These are phyloP conservation scores for Lactifluus subvellereus DNA, from an alignment of 768 basidiomycete genomes.

Conservation along the genomic window DNA sequence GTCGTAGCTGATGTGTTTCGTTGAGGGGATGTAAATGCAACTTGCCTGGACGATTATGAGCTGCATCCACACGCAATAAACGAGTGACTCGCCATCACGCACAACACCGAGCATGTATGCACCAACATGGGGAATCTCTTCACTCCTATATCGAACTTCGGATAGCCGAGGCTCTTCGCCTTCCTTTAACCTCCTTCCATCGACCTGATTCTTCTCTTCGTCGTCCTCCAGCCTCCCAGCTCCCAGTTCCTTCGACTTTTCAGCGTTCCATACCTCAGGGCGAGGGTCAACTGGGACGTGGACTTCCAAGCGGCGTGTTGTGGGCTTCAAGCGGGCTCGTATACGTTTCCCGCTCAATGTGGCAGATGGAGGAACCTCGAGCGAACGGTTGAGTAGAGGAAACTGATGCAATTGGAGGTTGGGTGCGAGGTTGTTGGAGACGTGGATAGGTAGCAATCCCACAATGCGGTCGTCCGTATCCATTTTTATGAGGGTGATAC, in stretches of 20 bases:
- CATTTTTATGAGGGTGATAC: constrained; percentile 8
- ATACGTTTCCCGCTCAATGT: constrained; percentile 68
- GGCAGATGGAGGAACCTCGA: constrained; percentile 75
- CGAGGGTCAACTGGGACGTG: constrained; percentile 80
- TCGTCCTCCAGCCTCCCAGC: constrained; percentile 66
- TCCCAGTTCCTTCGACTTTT: constrained; percentile 61
- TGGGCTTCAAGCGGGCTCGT: constrained; percentile 63
- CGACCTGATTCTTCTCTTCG: constrained; percentile 67
- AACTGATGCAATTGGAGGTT: constrained; percentile 78
- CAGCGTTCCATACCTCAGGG: constrained; percentile 74
- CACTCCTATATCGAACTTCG: constrained; percentile 69
- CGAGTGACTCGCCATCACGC: constrained; percentile 50
- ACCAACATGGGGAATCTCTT: constrained; percentile 59
- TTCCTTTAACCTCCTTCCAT: constrained; percentile 29
- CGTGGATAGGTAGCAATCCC: constrained; percentile 64
- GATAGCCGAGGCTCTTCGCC: constrained; percentile 44
- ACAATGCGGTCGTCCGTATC: constrained; percentile 55
- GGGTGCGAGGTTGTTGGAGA: constrained; percentile 53
- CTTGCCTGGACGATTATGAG: constrained; percentile 41
- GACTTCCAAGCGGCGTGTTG: constrained; percentile 58
- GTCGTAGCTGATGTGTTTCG: constrained; percentile 77
- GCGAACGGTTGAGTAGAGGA: constrained; percentile 65
- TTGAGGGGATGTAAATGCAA: constrained; percentile 74
- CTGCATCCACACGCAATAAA: constrained; percentile 1
- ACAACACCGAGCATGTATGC: constrained; percentile 73